Evolutionary conservation across 192 early-diverging fungal species (phyloP).

Genomic region (Diversispora eburnea): DNA sequence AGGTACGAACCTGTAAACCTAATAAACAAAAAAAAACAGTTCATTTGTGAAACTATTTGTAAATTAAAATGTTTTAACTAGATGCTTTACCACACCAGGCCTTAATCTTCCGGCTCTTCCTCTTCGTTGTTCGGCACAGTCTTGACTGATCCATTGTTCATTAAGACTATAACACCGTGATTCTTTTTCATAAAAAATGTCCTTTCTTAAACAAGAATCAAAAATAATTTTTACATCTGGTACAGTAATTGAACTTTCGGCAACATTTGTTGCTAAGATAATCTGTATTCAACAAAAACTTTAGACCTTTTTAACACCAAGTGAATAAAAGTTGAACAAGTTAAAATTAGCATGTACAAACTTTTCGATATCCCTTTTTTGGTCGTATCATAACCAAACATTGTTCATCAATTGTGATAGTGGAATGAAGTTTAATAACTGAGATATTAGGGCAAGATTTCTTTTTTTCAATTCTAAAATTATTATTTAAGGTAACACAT

Average conservation of each 20-base stretch:
- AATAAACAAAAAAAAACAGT: background rate
- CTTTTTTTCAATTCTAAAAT: background rate
- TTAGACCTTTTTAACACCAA: background rate
- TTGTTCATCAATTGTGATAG: constrained; percentile 35
- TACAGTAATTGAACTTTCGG: constrained; percentile 34
- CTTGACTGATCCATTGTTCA: constrained; percentile 35
- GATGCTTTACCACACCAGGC: constrained; percentile 25
- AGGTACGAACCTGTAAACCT: constrained; percentile 34
- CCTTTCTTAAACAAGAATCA: constrained; percentile 33
- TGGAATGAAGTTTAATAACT: constrained; percentile 36
- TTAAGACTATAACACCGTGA: constrained; percentile 30
- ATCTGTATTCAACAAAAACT: constrained; percentile 24
- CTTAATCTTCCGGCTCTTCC: constrained; percentile 33
- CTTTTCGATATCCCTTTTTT: constrained; percentile 23
- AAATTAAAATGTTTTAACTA: background rate
- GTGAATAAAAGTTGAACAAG: background rate
- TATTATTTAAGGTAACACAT: too few species aligned
- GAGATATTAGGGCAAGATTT: background rate
- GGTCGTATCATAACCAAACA: constrained; percentile 29
- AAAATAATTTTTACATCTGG: constrained; percentile 32
- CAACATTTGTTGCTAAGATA: constrained; percentile 36
- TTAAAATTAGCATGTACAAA: background rate
- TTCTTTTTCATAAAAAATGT: constrained; percentile 30
- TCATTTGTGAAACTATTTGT: too few species aligned
- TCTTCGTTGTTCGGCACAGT: constrained; percentile 34